phyloP scores from a whole-genome alignment of 1,284 basidiomycete genomes.

The Rhodotorula sp. region DNA sequence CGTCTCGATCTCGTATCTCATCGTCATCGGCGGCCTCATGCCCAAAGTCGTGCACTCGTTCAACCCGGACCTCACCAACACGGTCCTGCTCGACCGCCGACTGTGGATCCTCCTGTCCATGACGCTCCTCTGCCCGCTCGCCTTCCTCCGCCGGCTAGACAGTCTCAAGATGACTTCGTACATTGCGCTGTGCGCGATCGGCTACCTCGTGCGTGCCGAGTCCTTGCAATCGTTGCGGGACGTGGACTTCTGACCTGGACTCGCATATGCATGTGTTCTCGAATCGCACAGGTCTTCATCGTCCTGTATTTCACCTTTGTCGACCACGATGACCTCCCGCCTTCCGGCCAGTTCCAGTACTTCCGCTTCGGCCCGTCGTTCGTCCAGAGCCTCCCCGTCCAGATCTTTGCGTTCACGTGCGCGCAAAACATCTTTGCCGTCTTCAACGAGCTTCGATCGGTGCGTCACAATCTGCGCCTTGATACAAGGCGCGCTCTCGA shows the following conservation, averaged over 20 bases:
- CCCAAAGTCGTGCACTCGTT: slow-evolving; percentile 80
- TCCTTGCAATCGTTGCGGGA: background rate
- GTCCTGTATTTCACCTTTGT: slow-evolving; percentile 47
- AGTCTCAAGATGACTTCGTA: slow-evolving; percentile 65
- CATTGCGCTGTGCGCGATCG: slow-evolving; percentile 77
- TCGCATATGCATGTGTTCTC: no score
- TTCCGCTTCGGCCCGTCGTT: slow-evolving; percentile 73
- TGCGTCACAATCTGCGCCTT: background rate
- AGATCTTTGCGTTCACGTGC: slow-evolving; percentile 63
- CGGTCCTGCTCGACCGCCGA: slow-evolving; percentile 64
- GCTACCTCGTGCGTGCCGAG: slow-evolving; percentile 58
- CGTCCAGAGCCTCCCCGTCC: slow-evolving; percentile 85
- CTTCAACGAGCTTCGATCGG: slow-evolving; percentile 79
- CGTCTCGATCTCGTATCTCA: slow-evolving; percentile 84
- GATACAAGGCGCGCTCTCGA: background rate
- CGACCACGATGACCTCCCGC: slow-evolving; percentile 36
- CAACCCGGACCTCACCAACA: slow-evolving; percentile 61
- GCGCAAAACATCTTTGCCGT: slow-evolving; percentile 40
- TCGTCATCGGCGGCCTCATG: slow-evolving; percentile 88
- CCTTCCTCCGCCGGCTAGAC: slow-evolving; percentile 77
- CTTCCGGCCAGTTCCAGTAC: slow-evolving; percentile 24
- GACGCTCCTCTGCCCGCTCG: slow-evolving; percentile 79
- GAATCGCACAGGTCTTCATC: slow-evolving; percentile 27
- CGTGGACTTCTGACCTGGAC: background rate
- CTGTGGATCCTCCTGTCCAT: slow-evolving; percentile 84